Percentiles rank a stretch among this genome's conserved stretches.
phyloP scores from a whole-genome alignment of 106 monocot genomes.

The Allium fistulosum region DNA sequence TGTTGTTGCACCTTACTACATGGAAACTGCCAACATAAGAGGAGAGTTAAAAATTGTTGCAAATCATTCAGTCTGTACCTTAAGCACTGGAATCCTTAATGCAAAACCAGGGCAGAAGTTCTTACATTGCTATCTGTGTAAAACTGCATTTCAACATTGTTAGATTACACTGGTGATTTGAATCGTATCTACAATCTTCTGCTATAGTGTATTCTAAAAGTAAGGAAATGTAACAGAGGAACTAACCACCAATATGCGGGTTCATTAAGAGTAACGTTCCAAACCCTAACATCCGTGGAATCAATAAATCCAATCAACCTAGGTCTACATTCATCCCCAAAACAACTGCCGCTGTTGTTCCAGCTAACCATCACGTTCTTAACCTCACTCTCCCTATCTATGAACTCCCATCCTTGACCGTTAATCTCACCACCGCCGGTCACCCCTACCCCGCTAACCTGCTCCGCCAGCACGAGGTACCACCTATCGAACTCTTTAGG shows the following conservation, averaged over 20 bases:
- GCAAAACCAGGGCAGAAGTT: too few relatives aligned
- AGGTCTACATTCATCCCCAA: slow-evolving; percentile 91
- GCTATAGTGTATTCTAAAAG: too few relatives aligned
- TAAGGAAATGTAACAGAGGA: background rate
- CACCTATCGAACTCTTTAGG: slow-evolving; percentile 45
- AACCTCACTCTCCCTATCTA: slow-evolving; percentile 36
- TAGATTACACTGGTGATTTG: too few relatives aligned
- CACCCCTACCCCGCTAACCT: slow-evolving; percentile 57
- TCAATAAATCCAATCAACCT: slow-evolving; percentile 77
- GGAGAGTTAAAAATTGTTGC: background rate
- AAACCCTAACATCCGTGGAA: slow-evolving; percentile 45
- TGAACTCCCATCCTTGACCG: slow-evolving; percentile 70
- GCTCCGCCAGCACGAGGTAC: slow-evolving; percentile 96
- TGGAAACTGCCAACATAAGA: slow-evolving; percentile 53
- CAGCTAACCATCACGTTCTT: slow-evolving; percentile 99
- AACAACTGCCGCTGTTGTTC: slow-evolving; percentile 74
- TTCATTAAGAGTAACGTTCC: slow-evolving; percentile 55
- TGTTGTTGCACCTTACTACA: slow-evolving; percentile 59
- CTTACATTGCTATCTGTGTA: too few relatives aligned
- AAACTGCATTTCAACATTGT: too few relatives aligned
- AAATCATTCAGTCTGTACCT: too few relatives aligned
- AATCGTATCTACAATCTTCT: too few relatives aligned
- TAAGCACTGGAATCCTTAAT: too few relatives aligned
- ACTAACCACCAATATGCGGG: slow-evolving; percentile 97
- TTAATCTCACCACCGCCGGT: slow-evolving; percentile 81